Percentiles rank a stretch among this genome's conserved stretches.
These are phyloP conservation scores for Amyloporia xantha DNA, from an alignment of 768 basidiomycete genomes.

Conservation along the genomic window DNA sequence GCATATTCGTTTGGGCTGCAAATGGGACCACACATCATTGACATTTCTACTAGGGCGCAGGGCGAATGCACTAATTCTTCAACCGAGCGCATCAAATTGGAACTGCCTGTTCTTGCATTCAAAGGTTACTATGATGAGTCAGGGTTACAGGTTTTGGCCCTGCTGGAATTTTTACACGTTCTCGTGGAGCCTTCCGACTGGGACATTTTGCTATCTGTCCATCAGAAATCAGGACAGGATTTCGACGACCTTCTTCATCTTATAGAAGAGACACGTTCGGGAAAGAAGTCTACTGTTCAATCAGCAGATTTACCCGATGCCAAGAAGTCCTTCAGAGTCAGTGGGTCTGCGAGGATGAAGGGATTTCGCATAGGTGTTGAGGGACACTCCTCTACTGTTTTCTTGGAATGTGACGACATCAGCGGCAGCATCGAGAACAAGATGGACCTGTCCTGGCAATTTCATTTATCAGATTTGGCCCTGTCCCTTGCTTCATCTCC, in stretches of 20 bases:
- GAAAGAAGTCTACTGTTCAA: slow-evolving; percentile 10
- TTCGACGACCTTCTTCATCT: slow-evolving; percentile 73
- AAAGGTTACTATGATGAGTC: slow-evolving; percentile 49
- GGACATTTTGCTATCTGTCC: slow-evolving; percentile 78
- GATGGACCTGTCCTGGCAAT: slow-evolving; percentile 51
- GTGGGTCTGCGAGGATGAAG: slow-evolving; percentile 56
- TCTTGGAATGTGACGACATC: slow-evolving; percentile 71
- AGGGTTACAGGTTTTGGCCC: slow-evolving; percentile 45
- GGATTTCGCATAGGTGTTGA: slow-evolving; percentile 80
- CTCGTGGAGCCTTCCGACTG: slow-evolving; percentile 77
- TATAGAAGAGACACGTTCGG: slow-evolving; percentile 51
- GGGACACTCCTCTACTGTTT: slow-evolving; percentile 63
- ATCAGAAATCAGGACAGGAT: slow-evolving; percentile 86
- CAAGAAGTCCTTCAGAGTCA: slow-evolving; percentile 29
- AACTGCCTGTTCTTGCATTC: slow-evolving; percentile 58
- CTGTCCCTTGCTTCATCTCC: slow-evolving; percentile 74
- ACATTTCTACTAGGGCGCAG: slow-evolving; percentile 42
- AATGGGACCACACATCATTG: slow-evolving; percentile 52
- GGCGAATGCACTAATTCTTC: slow-evolving; percentile 6
- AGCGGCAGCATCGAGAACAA: slow-evolving; percentile 52
- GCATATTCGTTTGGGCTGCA: slow-evolving; percentile 56
- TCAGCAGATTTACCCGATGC: neutral
- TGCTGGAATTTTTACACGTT: slow-evolving; percentile 64
- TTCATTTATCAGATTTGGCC: slow-evolving; percentile 67
- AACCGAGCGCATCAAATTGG: slow-evolving; percentile 50